Percentiles rank a stretch among this genome's conserved stretches.
Conservation (phyloP, 2,329 filamentous ascomycete genomes). For the Diaporthe aspalathi region DNA sequence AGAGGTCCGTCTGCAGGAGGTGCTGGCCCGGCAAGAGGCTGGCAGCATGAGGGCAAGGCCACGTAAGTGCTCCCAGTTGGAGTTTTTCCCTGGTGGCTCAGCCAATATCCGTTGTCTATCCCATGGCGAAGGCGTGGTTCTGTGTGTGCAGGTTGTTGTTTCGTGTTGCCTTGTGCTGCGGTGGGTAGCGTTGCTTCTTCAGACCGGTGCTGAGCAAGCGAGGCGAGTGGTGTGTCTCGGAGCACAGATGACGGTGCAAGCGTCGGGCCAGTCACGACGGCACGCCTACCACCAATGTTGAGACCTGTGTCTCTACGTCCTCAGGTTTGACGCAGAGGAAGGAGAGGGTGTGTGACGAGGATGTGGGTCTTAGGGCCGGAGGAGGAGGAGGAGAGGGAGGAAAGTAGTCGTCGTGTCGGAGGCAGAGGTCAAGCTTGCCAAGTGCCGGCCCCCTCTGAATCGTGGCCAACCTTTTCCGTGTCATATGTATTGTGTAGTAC, state of each 20-base stretch:
- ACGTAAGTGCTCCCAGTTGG: slow-evolving; percentile 7
- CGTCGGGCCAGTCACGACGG: slow-evolving; percentile 13
- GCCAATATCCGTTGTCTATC: slow-evolving; percentile 9
- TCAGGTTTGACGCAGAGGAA: neutral
- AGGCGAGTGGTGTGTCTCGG: slow-evolving; percentile 11
- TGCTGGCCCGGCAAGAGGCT: slow-evolving; percentile 9
- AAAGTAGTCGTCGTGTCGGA: neutral
- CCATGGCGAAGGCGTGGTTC: slow-evolving; percentile 6
- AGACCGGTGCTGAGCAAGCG: neutral
- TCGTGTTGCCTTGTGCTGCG: neutral
- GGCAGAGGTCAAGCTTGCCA: slow-evolving; percentile 12
- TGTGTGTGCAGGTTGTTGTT: neutral
- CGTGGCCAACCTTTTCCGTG: slow-evolving; percentile 30
- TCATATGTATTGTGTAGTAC: slow-evolving; percentile 26
- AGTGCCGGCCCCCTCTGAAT: slow-evolving; percentile 16
- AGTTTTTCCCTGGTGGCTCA: slow-evolving; percentile 17
- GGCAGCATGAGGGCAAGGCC: slow-evolving; percentile 13
- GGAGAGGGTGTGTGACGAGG: neutral
- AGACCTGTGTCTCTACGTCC: slow-evolving; percentile 18
- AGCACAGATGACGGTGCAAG: neutral
- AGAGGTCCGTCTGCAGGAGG: slow-evolving; percentile 8
- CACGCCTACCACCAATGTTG: slow-evolving; percentile 4
- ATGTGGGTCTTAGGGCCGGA: neutral
- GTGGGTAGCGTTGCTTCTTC: slow-evolving; percentile 11
- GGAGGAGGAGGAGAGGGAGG: neutral